A percentile compares a stretch with the other conserved stretches of the same genome.
These are phyloP conservation scores for Diplodia scrobiculata DNA, from an alignment of 2,329 filamentous ascomycete genomes.

Conservation along the genomic window DNA sequence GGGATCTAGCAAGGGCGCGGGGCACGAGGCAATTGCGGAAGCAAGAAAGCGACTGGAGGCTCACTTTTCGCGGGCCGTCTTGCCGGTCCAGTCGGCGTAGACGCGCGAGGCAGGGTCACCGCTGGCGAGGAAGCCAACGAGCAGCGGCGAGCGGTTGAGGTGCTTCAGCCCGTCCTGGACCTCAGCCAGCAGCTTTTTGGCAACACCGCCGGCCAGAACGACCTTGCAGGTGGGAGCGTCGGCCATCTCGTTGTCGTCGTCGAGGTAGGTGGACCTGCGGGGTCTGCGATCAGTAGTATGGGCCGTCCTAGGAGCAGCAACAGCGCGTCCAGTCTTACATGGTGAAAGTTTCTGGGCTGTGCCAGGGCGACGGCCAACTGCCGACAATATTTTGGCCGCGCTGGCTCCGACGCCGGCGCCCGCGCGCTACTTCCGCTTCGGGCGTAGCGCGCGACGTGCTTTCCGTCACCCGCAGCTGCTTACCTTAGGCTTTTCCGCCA, in stretches of 20 bases:
- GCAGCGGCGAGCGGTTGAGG: constrained; percentile 71
- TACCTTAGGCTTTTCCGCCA: constrained; percentile 26
- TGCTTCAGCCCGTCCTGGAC: constrained; percentile 73
- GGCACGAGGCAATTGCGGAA: not conserved
- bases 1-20: constrained; percentile 3
- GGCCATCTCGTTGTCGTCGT: constrained; percentile 28
- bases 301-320: not conserved
- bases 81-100: constrained; percentile 96
- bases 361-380: constrained; percentile 4
- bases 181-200: constrained; percentile 76
- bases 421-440: constrained; percentile 2
- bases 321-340: constrained; percentile 9
- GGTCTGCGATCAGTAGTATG: constrained; percentile 9
- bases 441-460: constrained; percentile 20
- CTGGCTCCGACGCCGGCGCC: not conserved
- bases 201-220: constrained; percentile 82
- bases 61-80: constrained; percentile 95
- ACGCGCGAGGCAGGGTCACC: constrained; percentile 85
- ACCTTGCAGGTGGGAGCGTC: constrained; percentile 75
- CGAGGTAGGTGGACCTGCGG: not conserved
- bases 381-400: constrained; percentile 24
- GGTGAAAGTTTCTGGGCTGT: constrained; percentile 13
- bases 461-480: constrained; percentile 28
- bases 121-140: constrained; percentile 92
- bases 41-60: constrained; percentile 39